These are phyloP conservation scores for Wallacemonas sp. DNA, from an alignment of 208 protist genomes.

Conservation along the genomic window DNA sequence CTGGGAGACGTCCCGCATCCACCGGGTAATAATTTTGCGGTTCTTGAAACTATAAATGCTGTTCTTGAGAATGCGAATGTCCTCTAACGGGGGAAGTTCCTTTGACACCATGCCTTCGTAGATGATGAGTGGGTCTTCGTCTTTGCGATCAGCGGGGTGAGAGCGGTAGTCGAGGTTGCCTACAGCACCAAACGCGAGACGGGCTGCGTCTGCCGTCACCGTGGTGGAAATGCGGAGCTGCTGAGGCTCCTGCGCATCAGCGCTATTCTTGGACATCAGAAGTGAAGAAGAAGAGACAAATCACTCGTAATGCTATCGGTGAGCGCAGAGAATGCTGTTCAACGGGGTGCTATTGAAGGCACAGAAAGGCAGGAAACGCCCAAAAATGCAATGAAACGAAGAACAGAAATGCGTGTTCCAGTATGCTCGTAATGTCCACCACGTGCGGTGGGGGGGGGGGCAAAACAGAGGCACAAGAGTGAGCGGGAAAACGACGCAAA, in stretches of 20 bases:
- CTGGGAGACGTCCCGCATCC: conserved; percentile 79
- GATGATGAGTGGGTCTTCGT: conserved; percentile 52
- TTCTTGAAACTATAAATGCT: conserved; percentile 86
- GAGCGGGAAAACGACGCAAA: no score
- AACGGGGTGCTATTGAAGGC: no score
- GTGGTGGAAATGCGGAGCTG: conserved; percentile 65
- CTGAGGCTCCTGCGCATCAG: conserved; percentile 9
- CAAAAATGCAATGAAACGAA: background rate
- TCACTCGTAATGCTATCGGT: no score
- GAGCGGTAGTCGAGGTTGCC: conserved; percentile 74
- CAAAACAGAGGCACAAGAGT: no score
- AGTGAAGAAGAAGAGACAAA: no score
- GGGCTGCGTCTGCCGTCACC: conserved; percentile 67
- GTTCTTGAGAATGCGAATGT: conserved; percentile 73
- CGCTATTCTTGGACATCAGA: background rate
- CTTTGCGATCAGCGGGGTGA: conserved; percentile 56
- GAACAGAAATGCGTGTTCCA: background rate
- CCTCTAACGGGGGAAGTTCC: conserved; percentile 55
- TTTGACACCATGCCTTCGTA: conserved; percentile 75
- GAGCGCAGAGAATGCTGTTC: no score
- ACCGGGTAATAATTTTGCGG: conserved; percentile 76
- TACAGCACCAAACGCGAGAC: conserved; percentile 56
- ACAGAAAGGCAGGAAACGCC: no score
- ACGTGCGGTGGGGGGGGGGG: no score
- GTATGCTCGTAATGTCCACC: no score